A percentile compares a stretch with the other conserved stretches of the same genome.
These are phyloP conservation scores for Luffa acutangula DNA, from an alignment of 306 rosid genomes.

Conservation along the genomic window DNA sequence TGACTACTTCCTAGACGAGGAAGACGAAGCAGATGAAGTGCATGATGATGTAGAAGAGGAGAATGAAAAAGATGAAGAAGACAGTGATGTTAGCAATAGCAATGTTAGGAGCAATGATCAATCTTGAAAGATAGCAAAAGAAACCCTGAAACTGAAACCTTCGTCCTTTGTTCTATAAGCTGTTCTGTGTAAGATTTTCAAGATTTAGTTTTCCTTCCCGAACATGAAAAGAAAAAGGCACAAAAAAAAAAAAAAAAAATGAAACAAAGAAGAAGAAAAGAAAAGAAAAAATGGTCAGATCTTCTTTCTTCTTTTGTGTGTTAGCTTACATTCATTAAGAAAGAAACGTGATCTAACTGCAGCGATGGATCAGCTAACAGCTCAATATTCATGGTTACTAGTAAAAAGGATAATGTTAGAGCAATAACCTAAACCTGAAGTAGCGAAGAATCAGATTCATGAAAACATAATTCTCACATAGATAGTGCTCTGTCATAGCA, in stretches of 20 bases:
- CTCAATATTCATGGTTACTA: not conserved
- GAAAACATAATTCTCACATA: not conserved
- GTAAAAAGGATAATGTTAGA: not conserved
- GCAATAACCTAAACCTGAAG: not conserved
- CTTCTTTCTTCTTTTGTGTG: not conserved
- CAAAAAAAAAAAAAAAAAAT: not conserved
- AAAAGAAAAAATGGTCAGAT: not conserved
- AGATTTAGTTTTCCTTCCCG: not conserved
- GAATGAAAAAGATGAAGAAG: slow-evolving; percentile 14
- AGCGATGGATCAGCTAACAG: not conserved
- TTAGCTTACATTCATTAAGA: not conserved
- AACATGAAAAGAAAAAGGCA: not conserved
- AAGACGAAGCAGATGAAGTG: slow-evolving; percentile 14
- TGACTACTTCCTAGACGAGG: slow-evolving; percentile 23
- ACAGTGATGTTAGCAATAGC: not conserved
- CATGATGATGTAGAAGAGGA: slow-evolving; percentile 11
- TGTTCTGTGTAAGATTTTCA: not conserved
- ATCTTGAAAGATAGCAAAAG: not conserved
- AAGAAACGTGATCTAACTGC: not conserved
- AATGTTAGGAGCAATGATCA: not conserved
- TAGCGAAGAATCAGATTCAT: not conserved
- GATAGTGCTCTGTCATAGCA: not conserved
- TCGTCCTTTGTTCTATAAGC: not conserved
- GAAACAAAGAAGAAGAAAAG: not conserved
- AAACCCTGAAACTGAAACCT: not conserved